Evolutionary conservation across 1,139 yeast genomes (phyloP).

Genomic region (Diutina mesorugosa): DNA sequence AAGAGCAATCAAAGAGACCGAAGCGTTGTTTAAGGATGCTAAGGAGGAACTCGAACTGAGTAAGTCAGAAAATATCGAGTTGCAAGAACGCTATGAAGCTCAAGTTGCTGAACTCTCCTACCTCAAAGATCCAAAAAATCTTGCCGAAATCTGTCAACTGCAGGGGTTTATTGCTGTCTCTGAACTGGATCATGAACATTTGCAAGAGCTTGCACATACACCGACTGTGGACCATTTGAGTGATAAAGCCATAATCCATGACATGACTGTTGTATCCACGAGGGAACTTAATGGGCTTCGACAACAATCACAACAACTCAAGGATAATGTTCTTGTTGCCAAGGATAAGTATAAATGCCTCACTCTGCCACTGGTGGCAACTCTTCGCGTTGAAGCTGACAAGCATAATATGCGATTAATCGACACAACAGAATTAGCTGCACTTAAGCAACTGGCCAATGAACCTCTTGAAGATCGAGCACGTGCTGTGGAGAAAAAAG

Average conservation of each 20-base stretch:
- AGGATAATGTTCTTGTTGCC: background rate
- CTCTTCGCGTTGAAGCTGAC: background rate
- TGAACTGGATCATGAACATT: background rate
- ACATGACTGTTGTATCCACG: conserved; percentile 5
- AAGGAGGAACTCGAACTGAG: background rate
- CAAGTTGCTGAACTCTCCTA: background rate
- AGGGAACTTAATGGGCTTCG: conserved; percentile 4
- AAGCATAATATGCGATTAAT: background rate
- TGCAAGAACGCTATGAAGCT: background rate
- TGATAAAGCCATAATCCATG: conserved; percentile 5
- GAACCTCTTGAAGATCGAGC: conserved; percentile 14
- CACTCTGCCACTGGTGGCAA: background rate
- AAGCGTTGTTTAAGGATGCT: background rate
- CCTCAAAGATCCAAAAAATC: background rate
- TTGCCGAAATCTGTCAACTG: background rate
- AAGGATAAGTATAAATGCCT: background rate
- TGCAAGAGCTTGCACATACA: background rate
- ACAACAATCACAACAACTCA: background rate
- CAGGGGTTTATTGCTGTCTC: conserved; percentile 4
- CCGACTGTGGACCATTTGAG: conserved; percentile 3
- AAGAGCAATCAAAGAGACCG: background rate
- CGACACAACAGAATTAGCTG: background rate
- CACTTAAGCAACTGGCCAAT: background rate
- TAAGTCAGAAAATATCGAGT: background rate
- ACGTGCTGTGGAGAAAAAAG: conserved; percentile 12